Evolutionary conservation across 1,139 yeast species (phyloP).

Genomic region (Sugiyamaella castrensis): DNA sequence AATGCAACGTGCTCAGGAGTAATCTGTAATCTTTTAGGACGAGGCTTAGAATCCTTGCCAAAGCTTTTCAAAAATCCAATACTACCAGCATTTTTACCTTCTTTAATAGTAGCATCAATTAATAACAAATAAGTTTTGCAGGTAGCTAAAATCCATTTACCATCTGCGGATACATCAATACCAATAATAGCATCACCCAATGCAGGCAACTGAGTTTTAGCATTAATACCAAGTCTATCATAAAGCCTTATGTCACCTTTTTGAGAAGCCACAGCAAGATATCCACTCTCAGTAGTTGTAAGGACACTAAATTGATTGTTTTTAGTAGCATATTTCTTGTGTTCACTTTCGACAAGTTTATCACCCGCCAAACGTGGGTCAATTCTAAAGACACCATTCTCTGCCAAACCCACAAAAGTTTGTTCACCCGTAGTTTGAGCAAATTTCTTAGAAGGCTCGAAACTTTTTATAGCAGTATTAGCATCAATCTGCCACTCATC

Average conservation of each 20-base stretch:
- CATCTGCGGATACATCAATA: constrained; percentile 72
- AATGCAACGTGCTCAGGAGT: constrained; percentile 70
- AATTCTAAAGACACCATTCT: constrained; percentile 62
- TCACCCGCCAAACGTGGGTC: constrained; percentile 71
- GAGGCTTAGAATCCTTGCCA: constrained; percentile 63
- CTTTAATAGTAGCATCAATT: constrained; percentile 60
- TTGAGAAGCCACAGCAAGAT: constrained; percentile 69
- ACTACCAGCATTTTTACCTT: constrained; percentile 57
- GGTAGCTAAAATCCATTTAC: constrained; percentile 78
- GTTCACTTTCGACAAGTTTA: constrained; percentile 55
- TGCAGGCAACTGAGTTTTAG: constrained; percentile 76
- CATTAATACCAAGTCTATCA: constrained; percentile 67
- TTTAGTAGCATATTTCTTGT: constrained; percentile 52
- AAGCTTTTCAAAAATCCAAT: constrained; percentile 67
- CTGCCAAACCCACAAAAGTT: constrained; percentile 67
- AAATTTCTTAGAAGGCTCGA: constrained; percentile 68
- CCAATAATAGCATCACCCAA: constrained; percentile 71
- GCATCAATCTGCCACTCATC: constrained; percentile 70
- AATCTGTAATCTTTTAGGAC: constrained; percentile 63
- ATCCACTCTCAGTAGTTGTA: constrained; percentile 71
- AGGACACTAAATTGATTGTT: constrained; percentile 55
- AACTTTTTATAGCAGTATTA: constrained; percentile 47
- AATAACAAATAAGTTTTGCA: constrained; percentile 67
- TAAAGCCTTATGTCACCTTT: constrained; percentile 75
- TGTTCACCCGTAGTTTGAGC: constrained; percentile 71